phyloP scores from a whole-genome alignment of 2,329 filamentous ascomycete genomes.

The Ophiostoma perfectum region DNA sequence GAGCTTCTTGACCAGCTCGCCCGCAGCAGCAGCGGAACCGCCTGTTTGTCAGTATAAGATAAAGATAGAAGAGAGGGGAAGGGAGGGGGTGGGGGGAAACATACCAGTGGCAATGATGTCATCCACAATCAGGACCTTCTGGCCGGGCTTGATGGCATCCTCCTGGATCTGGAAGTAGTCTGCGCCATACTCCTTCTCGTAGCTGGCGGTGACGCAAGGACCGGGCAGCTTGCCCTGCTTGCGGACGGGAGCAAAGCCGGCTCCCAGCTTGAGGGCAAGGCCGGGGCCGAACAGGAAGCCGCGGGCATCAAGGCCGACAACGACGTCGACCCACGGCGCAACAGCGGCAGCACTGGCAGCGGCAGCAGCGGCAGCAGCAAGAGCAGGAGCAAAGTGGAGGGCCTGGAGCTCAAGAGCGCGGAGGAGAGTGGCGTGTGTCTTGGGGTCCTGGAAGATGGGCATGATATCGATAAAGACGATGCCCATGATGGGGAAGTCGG shows the following conservation, averaged over 20 bases:
- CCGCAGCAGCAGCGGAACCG: slow-evolving; percentile 84
- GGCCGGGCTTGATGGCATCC: slow-evolving; percentile 74
- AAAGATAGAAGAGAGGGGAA: slow-evolving; percentile 5
- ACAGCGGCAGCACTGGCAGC: slow-evolving; percentile 37
- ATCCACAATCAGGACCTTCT: slow-evolving; percentile 89
- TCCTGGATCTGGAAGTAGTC: slow-evolving; percentile 96
- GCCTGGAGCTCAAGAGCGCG: slow-evolving; percentile 82
- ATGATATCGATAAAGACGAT: slow-evolving; percentile 98
- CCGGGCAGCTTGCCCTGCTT: slow-evolving; percentile 96
- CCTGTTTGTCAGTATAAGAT: slow-evolving; percentile 46
- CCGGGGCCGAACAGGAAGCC: slow-evolving; percentile 94
- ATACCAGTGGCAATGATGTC: slow-evolving; percentile 97
- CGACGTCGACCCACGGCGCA: slow-evolving; percentile 67
- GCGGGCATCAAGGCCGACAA: slow-evolving; percentile 88
- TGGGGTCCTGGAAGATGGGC: slow-evolving; percentile 79
- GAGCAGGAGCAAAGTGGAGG: slow-evolving; percentile 45
- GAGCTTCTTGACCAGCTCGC: slow-evolving; percentile 76
- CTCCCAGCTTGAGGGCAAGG: slow-evolving; percentile 74
- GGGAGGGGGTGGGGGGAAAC: slow-evolving; percentile 32
- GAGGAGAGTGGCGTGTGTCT: slow-evolving; percentile 69
- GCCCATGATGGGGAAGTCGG: slow-evolving; percentile 85
- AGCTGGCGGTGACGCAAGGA: slow-evolving; percentile 75
- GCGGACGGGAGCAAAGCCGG: slow-evolving; percentile 85
- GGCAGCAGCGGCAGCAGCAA: slow-evolving; percentile 22
- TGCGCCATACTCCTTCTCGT: slow-evolving; percentile 91